Conservation (phyloP, 768 basidiomycete genomes). For the Termitomyces bulborhizus region DNA sequence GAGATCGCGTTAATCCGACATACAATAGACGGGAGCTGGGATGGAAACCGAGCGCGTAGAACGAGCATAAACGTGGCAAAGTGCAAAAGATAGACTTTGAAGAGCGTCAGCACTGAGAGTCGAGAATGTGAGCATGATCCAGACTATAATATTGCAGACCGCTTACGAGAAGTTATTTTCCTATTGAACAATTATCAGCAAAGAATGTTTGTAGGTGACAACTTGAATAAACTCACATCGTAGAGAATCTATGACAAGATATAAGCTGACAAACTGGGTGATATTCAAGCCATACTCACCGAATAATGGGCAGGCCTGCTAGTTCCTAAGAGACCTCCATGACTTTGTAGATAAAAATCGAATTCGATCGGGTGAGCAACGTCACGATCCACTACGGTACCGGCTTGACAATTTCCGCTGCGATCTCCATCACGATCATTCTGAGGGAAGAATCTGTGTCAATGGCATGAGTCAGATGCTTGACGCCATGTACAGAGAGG, state of each 20-base stretch:
- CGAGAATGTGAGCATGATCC: background rate
- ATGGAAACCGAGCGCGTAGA: slow-evolving; percentile 79
- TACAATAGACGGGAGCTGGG: slow-evolving; percentile 79
- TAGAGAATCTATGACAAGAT: slow-evolving; percentile 27
- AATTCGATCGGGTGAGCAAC: slow-evolving; percentile 69
- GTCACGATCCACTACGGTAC: slow-evolving; percentile 70
- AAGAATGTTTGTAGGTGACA: background rate
- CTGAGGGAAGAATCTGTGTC: slow-evolving; percentile 29
- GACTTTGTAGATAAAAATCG: slow-evolving; percentile 76
- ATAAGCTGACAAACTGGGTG: background rate
- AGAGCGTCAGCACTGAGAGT: slow-evolving; percentile 46
- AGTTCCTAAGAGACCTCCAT: slow-evolving; percentile 74
- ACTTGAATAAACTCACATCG: slow-evolving; percentile 30
- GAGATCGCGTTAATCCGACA: slow-evolving; percentile 16
- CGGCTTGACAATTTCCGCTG: slow-evolving; percentile 71
- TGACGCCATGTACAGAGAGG: slow-evolving; percentile 6
- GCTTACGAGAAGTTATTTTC: slow-evolving; percentile 55
- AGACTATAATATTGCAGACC: background rate
- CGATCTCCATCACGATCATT: slow-evolving; percentile 46
- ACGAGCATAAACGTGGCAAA: slow-evolving; percentile 54
- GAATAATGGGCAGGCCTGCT: slow-evolving; percentile 47
- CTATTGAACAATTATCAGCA: slow-evolving; percentile 15
- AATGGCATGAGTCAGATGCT: background rate
- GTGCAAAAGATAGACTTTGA: slow-evolving; percentile 62
- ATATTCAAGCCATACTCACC: slow-evolving; percentile 20